These are phyloP conservation scores for Blastobotrys raffinosifermentans DNA, from an alignment of 1,139 yeast genomes.

Conservation along the genomic window DNA sequence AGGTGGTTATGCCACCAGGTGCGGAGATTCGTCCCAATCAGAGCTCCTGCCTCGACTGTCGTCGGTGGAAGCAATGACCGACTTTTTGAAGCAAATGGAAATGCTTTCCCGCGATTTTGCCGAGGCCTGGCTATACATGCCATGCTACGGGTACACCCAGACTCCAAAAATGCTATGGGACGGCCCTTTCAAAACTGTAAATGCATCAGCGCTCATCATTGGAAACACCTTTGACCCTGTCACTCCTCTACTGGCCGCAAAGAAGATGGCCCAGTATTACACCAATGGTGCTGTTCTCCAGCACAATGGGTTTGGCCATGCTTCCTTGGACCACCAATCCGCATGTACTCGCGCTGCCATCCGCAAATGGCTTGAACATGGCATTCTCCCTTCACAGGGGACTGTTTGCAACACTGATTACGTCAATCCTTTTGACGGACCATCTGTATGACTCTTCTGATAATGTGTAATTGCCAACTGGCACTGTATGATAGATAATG, in stretches of 20 bases:
- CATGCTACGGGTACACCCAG: constrained; percentile 8
- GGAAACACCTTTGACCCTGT: constrained; percentile 16
- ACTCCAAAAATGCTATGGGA: constrained; percentile 14
- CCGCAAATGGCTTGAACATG: constrained; percentile 11
- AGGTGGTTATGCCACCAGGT: constrained; percentile 13
- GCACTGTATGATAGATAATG: too few relatives aligned
- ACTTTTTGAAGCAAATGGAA: constrained; percentile 1
- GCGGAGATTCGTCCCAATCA: constrained; percentile 13
- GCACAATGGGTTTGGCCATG: constrained; percentile 15
- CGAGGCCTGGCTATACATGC: constrained; percentile 9
- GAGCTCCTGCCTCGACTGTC: constrained; percentile 4
- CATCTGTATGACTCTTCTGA: neutral
- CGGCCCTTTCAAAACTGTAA: constrained; percentile 14
- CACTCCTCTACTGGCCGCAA: constrained; percentile 14
- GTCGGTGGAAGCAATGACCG: constrained; percentile 7
- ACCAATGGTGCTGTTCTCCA: constrained; percentile 12
- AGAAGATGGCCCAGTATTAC: constrained; percentile 14
- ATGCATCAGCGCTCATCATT: constrained; percentile 14
- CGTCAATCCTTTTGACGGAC: neutral
- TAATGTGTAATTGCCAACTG: neutral
- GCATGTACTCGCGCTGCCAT: constrained; percentile 10
- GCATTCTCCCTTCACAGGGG: constrained; percentile 10
- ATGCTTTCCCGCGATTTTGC: constrained; percentile 5
- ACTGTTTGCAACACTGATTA: constrained; percentile 13
- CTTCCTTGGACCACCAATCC: constrained; percentile 15